Percentiles rank a stretch among this genome's conserved stretches.
Conservation (phyloP, 2,329 filamentous ascomycete species). For the Fusarium compactum region DNA sequence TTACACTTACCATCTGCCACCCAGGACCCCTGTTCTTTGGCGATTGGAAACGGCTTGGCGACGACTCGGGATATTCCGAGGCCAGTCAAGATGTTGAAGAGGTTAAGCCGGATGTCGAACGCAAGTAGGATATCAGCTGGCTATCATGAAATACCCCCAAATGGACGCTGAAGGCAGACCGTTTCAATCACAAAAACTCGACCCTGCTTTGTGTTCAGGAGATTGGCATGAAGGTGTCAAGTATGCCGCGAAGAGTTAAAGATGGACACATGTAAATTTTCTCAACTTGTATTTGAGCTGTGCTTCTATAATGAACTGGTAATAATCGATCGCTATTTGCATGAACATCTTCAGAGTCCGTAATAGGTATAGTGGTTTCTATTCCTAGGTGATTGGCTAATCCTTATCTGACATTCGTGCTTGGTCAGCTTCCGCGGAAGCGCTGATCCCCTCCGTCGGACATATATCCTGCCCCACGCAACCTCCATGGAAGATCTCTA, state of each 20-base stretch:
- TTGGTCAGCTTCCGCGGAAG: slow-evolving; percentile 30
- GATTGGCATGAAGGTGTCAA: no score
- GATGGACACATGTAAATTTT: neutral
- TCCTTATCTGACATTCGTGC: neutral
- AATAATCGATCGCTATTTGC: neutral
- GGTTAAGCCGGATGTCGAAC: neutral
- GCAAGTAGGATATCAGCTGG: neutral
- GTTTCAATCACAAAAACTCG: neutral
- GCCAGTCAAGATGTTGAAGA: neutral
- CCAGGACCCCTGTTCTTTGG: slow-evolving; percentile 12
- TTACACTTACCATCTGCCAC: slow-evolving; percentile 27
- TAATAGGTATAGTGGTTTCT: neutral
- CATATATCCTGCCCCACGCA: neutral
- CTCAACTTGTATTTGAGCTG: no score
- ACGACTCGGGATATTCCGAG: neutral
- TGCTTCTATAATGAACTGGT: no score
- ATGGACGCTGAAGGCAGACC: neutral
- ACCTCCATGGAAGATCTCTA: neutral
- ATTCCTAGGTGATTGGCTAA: neutral
- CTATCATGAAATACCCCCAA: neutral
- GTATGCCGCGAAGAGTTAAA: no score
- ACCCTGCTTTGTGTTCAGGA: no score
- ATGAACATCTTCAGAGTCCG: neutral
- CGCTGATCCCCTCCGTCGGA: neutral
- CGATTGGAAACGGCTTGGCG: neutral